Base-by-base conservation (phyloP, 2,329 filamentous ascomycete species). In the Pyrenophora graminea region DNA sequence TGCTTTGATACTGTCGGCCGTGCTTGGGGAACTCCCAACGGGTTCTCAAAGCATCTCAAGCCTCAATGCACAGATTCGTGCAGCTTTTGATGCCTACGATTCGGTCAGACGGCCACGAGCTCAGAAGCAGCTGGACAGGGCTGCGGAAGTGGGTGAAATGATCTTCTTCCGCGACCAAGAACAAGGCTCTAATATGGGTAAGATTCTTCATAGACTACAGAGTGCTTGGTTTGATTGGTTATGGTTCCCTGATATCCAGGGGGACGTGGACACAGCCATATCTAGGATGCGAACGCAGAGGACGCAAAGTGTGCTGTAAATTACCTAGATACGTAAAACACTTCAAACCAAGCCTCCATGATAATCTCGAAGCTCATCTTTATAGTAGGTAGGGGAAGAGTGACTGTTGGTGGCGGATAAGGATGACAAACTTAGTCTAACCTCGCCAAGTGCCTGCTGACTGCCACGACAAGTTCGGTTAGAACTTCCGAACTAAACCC, bases 81-180 rank as follows among this genome's bases (percentile, higher is more conserved):
- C 52, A 41, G 62, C 59, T 0, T 62, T 68, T 39, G n/a, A 38
- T 15, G 59, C 64, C 3, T 68, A 65, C 45, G 64, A 67, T 25
- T 48, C 47, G 15, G 48, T 66, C 1, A 46, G 66, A 9, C 43
- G 64, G 7, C 66, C 63, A 10, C 48, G 66, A 17, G 62, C 64
- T 6, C 66, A 68, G 33, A 49, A 61, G 25, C 58, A 64, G 48
- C 7, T 43, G 27, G 40, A 43, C 10, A 23, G 15, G 55, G 66
- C n/a, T 21, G 40, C 31, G 61, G 52, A 15, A 55, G 47, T 36
- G 38, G 42, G 46, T 33, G 43, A 18, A 1, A 33, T 43, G 30
- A 25, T 43, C 4, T 40, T 40, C 12, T 40, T 40, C 8, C 9
- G 21, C 13, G 6, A 18, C 18, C 5, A 37, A 13, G 6, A 38